Percentiles rank a stretch among this genome's conserved stretches.
Evolutionary conservation across 768 basidiomycete genomes (phyloP).

Genomic region (Mycena alexandri): DNA sequence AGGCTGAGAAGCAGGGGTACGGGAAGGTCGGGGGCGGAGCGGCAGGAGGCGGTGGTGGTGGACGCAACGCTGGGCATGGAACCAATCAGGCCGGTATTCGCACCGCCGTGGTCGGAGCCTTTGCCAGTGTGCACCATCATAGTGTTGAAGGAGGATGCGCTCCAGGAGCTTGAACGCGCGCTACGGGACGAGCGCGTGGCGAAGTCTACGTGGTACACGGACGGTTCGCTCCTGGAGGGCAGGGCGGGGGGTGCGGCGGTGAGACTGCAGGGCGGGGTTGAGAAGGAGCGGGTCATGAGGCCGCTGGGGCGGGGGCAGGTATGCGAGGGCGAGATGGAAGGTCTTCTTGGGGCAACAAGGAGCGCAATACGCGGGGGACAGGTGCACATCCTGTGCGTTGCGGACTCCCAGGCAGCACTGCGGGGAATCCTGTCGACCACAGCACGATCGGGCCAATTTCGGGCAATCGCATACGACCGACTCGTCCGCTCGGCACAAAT

Average conservation of each 20-base stretch:
- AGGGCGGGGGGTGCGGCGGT: background rate
- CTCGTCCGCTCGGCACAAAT: background rate
- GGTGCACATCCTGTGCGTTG: no score
- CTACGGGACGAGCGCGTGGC: no score
- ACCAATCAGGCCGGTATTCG: background rate
- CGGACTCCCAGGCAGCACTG: background rate
- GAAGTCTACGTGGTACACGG: background rate
- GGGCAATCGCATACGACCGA: background rate
- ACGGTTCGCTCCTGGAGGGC: background rate
- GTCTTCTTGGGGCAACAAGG: background rate
- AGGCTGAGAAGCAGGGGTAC: no score
- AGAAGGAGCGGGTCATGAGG: background rate
- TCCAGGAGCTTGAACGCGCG: no score
- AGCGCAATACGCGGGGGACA: background rate
- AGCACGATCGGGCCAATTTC: background rate
- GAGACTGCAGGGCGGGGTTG: background rate
- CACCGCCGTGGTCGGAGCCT: background rate
- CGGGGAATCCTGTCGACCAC: background rate
- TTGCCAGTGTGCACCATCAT: background rate
- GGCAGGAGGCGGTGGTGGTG: no score
- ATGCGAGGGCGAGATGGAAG: background rate
- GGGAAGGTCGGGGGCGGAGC: no score
- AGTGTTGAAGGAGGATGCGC: background rate
- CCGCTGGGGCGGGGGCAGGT: background rate
- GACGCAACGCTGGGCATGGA: background rate